Percentiles rank a stretch among this genome's conserved stretches.
Evolutionary conservation across 441 rosid species (phyloP).

Genomic region (Populus hybrid): DNA sequence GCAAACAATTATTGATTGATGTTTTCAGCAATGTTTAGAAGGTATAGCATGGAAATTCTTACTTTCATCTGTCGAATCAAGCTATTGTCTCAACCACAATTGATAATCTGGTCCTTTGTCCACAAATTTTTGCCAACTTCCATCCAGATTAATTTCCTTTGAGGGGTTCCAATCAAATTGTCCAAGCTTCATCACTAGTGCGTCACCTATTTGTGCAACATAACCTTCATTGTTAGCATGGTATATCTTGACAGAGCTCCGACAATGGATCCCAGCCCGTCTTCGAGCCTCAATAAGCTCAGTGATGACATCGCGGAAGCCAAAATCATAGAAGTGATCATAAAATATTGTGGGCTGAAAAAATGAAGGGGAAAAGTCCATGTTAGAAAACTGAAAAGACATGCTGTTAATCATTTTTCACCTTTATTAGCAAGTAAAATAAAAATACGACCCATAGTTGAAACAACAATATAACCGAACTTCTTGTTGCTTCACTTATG

Average conservation of each 20-base stretch:
- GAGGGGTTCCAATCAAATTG: constrained; percentile 52
- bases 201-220: constrained; percentile 39
- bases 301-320: constrained; percentile 37
- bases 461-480: neutral
- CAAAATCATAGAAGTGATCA: constrained; percentile 52
- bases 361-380: neutral
- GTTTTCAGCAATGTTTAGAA: neutral
- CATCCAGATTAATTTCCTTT: constrained; percentile 41
- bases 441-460: neutral
- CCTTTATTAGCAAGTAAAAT: neutral
- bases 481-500: neutral
- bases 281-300: constrained; percentile 43
- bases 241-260: constrained; percentile 41
- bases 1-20: neutral
- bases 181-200: constrained; percentile 43
- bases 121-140: constrained; percentile 44
- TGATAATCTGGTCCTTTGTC: constrained; percentile 43
- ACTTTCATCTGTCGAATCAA: neutral
- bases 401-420: neutral
- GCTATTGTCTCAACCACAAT: constrained; percentile 37
- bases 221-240: constrained; percentile 53
- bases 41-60: neutral
- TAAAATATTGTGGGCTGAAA: constrained; percentile 44
- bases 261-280: constrained; percentile 42
- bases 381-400: neutral